Percentiles rank a stretch among this genome's conserved stretches.
Evolutionary conservation across 805 yeast species (phyloP).

Genomic region (Spathaspora arborariae): DNA sequence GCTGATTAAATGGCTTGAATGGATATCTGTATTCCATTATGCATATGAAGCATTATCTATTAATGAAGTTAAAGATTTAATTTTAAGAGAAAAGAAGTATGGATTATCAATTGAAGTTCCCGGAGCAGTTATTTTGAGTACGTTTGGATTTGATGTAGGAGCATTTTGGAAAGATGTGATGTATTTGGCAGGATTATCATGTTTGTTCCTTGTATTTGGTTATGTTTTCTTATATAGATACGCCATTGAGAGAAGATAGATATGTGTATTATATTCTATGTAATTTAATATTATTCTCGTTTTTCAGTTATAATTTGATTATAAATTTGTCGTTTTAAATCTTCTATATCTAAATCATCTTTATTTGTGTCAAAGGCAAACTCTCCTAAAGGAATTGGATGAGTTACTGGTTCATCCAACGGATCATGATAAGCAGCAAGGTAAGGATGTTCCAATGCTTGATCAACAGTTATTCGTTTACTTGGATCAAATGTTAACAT

Average conservation of each 20-base stretch:
- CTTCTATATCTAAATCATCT: slow-evolving; percentile 61
- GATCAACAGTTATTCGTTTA: slow-evolving; percentile 79
- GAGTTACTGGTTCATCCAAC: slow-evolving; percentile 25
- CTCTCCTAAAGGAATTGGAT: slow-evolving; percentile 21
- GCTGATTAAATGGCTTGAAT: slow-evolving; percentile 70
- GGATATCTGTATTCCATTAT: slow-evolving; percentile 87
- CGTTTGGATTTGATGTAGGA: slow-evolving; percentile 88
- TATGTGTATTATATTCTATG: neutral
- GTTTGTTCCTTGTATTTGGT: slow-evolving; percentile 61
- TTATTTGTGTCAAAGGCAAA: slow-evolving; percentile 48
- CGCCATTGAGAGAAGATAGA: slow-evolving; percentile 70
- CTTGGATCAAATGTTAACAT: slow-evolving; percentile 87
- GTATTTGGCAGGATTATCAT: slow-evolving; percentile 55
- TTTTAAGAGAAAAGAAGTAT: slow-evolving; percentile 81
- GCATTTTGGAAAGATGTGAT: slow-evolving; percentile 67
- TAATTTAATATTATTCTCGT: neutral
- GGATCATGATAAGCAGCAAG: slow-evolving; percentile 70
- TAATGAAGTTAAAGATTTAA: slow-evolving; percentile 86
- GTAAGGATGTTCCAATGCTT: slow-evolving; percentile 88
- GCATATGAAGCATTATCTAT: slow-evolving; percentile 92
- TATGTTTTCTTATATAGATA: slow-evolving; percentile 68
- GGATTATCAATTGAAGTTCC: slow-evolving; percentile 95
- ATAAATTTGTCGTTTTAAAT: slow-evolving; percentile 69
- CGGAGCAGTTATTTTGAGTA: slow-evolving; percentile 92
- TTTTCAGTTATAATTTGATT: slow-evolving; percentile 59